Evolutionary conservation across 179 eudicot genomes (phyloP).

Genomic region (Nepenthes alata): DNA sequence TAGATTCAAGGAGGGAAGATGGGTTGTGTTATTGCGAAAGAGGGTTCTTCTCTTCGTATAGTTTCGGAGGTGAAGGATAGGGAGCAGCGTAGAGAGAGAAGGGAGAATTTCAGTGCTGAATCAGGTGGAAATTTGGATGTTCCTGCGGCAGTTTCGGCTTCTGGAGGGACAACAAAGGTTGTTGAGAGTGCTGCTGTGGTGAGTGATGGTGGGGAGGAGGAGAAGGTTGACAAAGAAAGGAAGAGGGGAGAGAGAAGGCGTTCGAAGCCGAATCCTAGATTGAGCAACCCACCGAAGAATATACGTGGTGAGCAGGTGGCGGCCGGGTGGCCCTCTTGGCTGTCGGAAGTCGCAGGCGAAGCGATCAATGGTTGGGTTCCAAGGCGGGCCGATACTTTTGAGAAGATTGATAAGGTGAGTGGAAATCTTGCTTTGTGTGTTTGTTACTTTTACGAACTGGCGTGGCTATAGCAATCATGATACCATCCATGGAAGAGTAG

Average conservation of each 20-base stretch:
- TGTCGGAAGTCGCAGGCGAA: conserved; percentile 21
- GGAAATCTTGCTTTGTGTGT: conserved; percentile 2
- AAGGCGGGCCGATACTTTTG: conserved; percentile 19
- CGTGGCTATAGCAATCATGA: conserved; percentile 1
- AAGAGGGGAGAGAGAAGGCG: conserved; percentile 10
- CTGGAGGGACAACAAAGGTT: conserved; percentile 12
- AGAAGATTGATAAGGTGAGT: conserved; percentile 22
- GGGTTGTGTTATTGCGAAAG: conserved; percentile 42
- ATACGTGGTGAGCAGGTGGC: conserved; percentile 20
- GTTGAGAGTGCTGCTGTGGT: conserved; percentile 25
- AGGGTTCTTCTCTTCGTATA: conserved; percentile 9
- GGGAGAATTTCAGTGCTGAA: conserved; percentile 15
- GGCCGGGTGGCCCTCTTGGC: conserved; percentile 25
- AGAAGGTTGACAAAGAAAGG: conserved; percentile 10
- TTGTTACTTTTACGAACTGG: conserved; percentile 5
- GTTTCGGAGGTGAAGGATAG: conserved; percentile 17
- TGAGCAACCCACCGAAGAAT: conserved; percentile 17
- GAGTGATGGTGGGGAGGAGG: conserved; percentile 22
- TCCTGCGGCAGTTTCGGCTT: conserved; percentile 17
- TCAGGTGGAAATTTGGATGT: conserved; percentile 22
- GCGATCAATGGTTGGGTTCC: conserved; percentile 24
- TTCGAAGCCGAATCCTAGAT: conserved; percentile 13
- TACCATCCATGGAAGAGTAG: background rate
- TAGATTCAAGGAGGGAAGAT: conserved; percentile 15
- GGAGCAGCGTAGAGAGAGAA: conserved; percentile 17